Conservation (phyloP, 768 basidiomycete genomes). For the Pleurotus tuoliensis region DNA sequence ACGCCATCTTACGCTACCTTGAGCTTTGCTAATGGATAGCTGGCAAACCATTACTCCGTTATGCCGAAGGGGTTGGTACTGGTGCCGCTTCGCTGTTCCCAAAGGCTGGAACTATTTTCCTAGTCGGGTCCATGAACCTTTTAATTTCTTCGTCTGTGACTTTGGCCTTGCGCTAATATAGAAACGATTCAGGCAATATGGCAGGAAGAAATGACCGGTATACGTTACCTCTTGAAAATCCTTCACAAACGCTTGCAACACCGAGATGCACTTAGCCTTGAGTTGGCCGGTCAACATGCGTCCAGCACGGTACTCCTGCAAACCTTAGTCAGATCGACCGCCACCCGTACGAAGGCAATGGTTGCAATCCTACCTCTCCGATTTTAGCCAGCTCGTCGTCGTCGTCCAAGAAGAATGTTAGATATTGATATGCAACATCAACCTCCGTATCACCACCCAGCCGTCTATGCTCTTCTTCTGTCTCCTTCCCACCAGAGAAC, state of each 20-base stretch:
- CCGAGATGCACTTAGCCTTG: slow-evolving; percentile 82
- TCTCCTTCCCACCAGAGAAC: slow-evolving; percentile 93
- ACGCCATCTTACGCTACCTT: neutral
- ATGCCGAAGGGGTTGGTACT: slow-evolving; percentile 6
- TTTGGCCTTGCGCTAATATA: slow-evolving; percentile 64
- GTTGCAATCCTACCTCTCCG: slow-evolving; percentile 54
- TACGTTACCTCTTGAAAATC: slow-evolving; percentile 73
- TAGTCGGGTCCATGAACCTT: slow-evolving; percentile 74
- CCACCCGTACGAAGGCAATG: neutral
- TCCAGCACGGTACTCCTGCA: slow-evolving; percentile 89
- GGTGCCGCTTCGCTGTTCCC: slow-evolving; percentile 29
- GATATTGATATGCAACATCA: slow-evolving; percentile 93
- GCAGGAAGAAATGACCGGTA: neutral
- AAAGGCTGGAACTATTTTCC: slow-evolving; percentile 66
- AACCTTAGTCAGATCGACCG: neutral
- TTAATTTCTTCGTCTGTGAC: slow-evolving; percentile 76
- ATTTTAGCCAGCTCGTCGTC: slow-evolving; percentile 81
- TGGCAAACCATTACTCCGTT: too few species aligned
- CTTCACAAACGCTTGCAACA: slow-evolving; percentile 78
- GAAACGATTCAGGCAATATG: neutral
- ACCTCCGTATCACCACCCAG: slow-evolving; percentile 92
- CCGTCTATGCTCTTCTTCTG: slow-evolving; percentile 89
- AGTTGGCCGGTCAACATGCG: slow-evolving; percentile 85
- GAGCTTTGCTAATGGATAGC: too few species aligned
- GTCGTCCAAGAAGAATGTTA: slow-evolving; percentile 93